These are phyloP conservation scores for Barnettozyma pratensis DNA, from an alignment of 805 yeast genomes.

Conservation along the genomic window DNA sequence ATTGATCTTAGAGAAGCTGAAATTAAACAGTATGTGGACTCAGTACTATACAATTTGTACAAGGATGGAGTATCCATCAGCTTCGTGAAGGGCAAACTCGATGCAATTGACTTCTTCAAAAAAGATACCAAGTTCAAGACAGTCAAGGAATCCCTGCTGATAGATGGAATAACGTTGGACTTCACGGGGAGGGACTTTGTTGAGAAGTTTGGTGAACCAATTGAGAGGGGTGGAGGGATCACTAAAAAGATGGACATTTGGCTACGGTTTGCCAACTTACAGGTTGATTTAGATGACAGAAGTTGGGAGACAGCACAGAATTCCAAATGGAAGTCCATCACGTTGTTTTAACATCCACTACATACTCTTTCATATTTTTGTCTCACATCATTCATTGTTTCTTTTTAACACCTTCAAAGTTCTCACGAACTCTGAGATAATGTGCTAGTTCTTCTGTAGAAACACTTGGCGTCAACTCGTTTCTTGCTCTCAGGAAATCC, in stretches of 20 bases:
- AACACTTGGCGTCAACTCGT: constrained; percentile 75
- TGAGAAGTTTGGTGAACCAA: constrained; percentile 33
- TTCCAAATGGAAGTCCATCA: constrained; percentile 26
- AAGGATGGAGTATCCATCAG: constrained; percentile 21
- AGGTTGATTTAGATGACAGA: constrained; percentile 30
- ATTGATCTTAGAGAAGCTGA: not conserved
- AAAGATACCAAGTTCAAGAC: constrained; percentile 17
- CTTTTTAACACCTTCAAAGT: constrained; percentile 63
- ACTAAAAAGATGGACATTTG: constrained; percentile 31
- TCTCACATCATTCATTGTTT: not conserved
- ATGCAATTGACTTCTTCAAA: constrained; percentile 32
- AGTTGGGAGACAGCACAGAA: constrained; percentile 32
- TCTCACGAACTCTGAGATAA: constrained; percentile 70
- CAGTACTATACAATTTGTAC: constrained; percentile 20
- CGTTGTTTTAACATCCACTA: constrained; percentile 10
- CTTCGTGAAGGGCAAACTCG: constrained; percentile 18
- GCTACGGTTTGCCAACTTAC: constrained; percentile 33
- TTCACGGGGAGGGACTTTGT: constrained; percentile 29
- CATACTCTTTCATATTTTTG: no score
- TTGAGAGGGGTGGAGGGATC: constrained; percentile 38
- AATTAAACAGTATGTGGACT: constrained; percentile 1
- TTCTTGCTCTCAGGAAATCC: constrained; percentile 76
- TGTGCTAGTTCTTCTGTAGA: constrained; percentile 83
- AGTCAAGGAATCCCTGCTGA: constrained; percentile 11
- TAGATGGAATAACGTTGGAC: constrained; percentile 15